These are phyloP conservation scores for Cucurbita moschata DNA, from an alignment of 306 rosid genomes.

Conservation along the genomic window DNA sequence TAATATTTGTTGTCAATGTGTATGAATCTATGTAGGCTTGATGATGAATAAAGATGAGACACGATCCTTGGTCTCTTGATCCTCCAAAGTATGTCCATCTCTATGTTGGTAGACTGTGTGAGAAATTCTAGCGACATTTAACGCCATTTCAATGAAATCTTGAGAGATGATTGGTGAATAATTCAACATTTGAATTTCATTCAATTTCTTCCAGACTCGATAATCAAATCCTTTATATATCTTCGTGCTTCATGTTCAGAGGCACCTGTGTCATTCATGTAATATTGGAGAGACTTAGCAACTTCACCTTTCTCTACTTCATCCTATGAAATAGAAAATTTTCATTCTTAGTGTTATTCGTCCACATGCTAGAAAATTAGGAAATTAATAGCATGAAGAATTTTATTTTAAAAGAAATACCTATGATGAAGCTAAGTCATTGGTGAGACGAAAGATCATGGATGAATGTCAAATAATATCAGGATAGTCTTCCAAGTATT, in stretches of 20 bases:
- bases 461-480: neutral
- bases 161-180: neutral
- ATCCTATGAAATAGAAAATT: too few species aligned
- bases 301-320: too few species aligned
- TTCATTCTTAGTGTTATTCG: neutral
- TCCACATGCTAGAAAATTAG: too few species aligned
- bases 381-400: too few species aligned
- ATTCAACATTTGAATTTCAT: neutral
- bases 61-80: neutral
- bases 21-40: neutral
- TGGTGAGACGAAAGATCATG: constrained; percentile 2
- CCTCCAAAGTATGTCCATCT: neutral
- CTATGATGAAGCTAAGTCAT: constrained; percentile 17
- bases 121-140: constrained; percentile 5
- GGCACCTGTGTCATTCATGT: constrained; percentile 20
- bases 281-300: constrained; percentile 22
- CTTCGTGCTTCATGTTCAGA: constrained; percentile 9
- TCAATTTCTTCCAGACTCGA: constrained; percentile 11
- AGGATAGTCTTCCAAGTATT: neutral
- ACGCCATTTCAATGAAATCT: neutral
- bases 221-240: neutral
- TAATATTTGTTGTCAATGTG: neutral
- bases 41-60: neutral
- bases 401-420: neutral
- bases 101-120: neutral